These are phyloP conservation scores for Pseudogymnoascus sp. DNA, from an alignment of 2,329 filamentous ascomycete genomes.

Conservation along the genomic window DNA sequence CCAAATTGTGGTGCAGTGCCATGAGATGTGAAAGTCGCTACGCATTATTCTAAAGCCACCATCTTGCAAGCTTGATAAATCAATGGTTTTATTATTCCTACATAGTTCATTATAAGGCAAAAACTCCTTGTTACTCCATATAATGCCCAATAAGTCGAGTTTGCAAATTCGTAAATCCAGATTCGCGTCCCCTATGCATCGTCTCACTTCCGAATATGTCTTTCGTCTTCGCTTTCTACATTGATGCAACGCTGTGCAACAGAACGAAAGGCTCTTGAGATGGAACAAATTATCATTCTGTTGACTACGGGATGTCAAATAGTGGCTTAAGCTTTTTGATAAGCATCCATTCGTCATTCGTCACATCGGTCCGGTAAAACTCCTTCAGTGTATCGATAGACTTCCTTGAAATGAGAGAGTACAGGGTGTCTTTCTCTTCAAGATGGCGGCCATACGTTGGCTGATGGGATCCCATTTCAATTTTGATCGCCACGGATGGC, in stretches of 20 bases:
- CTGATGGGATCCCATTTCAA: conserved; percentile 87
- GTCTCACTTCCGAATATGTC: neutral
- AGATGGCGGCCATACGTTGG: conserved; percentile 91
- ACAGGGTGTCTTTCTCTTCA: conserved; percentile 82
- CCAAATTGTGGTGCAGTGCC: neutral
- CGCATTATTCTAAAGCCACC: neutral
- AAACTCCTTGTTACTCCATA: neutral
- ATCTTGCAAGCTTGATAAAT: neutral
- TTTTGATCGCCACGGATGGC: conserved; percentile 96
- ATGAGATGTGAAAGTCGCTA: neutral
- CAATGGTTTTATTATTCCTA: conserved; percentile 4
- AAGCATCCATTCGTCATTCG: conserved; percentile 87
- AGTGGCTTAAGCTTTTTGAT: conserved; percentile 93
- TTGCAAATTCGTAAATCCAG: conserved; percentile 1
- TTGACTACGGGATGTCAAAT: conserved; percentile 62
- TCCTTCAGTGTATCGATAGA: conserved; percentile 96
- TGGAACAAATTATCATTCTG: conserved; percentile 5
- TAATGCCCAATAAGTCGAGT: neutral
- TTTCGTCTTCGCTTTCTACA: conserved; percentile 11
- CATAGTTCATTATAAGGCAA: neutral
- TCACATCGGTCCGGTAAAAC: conserved; percentile 81
- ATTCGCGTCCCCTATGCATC: neutral
- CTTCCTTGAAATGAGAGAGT: conserved; percentile 77
- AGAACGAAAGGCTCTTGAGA: neutral
- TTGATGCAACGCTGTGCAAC: conserved; percentile 8